These are phyloP conservation scores for Metschnikowia lochheadii DNA, from an alignment of 805 yeast genomes.

Conservation along the genomic window DNA sequence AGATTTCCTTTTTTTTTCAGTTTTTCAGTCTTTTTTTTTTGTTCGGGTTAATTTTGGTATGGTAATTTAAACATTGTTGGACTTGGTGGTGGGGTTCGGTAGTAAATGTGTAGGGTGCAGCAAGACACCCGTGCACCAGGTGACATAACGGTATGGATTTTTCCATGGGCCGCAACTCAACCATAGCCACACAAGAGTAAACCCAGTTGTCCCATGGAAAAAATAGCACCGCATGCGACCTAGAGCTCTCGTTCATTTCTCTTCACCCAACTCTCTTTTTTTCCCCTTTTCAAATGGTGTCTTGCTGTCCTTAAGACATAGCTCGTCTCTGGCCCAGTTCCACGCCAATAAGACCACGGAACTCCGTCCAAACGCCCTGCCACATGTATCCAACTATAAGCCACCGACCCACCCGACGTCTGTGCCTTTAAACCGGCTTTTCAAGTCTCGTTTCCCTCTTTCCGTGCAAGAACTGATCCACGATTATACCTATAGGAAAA, in stretches of 20 bases:
- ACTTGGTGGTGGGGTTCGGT: no score
- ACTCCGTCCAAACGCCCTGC: neutral
- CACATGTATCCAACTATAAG: constrained; percentile 26
- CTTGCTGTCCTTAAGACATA: neutral
- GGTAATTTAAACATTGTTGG: no score
- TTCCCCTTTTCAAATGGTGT: neutral
- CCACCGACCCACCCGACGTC: constrained; percentile 67
- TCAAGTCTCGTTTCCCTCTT: constrained; percentile 57
- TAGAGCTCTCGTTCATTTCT: neutral
- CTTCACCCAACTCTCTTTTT: neutral
- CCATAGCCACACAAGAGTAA: neutral
- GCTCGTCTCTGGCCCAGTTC: neutral
- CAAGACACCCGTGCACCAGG: neutral
- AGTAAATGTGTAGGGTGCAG: no score
- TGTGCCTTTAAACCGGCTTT: constrained; percentile 52
- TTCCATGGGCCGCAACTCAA: neutral
- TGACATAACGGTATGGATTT: neutral
- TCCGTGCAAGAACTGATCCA: constrained; percentile 45
- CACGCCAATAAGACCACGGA: neutral
- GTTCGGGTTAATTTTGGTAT: no score
- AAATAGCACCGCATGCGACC: neutral
- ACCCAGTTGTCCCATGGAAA: neutral
- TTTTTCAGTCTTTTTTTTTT: no score
- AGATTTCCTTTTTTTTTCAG: no score
- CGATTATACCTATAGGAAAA: constrained; percentile 44